A percentile compares a stretch with the other conserved stretches of the same genome.
Evolutionary conservation across 2,329 filamentous ascomycete species (phyloP).

Genomic region (Aciculosporium take): DNA sequence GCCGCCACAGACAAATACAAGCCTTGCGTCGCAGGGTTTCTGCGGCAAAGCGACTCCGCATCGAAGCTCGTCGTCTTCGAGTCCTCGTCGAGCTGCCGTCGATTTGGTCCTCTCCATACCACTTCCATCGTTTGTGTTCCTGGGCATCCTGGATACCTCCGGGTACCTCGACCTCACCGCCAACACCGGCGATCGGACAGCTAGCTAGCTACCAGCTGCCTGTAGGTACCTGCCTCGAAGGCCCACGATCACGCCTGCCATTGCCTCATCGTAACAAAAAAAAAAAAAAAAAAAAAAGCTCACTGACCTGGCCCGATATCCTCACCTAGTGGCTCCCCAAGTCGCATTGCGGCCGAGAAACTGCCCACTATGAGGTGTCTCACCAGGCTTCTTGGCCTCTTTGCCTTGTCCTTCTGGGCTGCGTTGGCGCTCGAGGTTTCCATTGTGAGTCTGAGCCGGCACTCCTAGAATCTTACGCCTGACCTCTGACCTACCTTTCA

Average conservation of each 20-base stretch:
- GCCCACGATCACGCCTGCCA: no score
- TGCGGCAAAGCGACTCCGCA: not conserved
- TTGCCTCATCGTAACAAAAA: no score
- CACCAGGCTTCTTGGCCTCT: slow-evolving; percentile 29
- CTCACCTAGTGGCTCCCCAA: not conserved
- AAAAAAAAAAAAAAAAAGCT: no score
- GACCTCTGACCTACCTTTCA: slow-evolving; percentile 9
- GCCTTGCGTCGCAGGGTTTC: not conserved
- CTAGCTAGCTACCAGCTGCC: no score
- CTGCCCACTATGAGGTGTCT: slow-evolving; percentile 38
- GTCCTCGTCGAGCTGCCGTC: not conserved
- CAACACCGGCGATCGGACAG: not conserved
- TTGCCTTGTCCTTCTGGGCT: slow-evolving; percentile 41
- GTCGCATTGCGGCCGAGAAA: slow-evolving; percentile 4
- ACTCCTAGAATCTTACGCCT: not conserved
- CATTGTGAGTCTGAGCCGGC: slow-evolving; percentile 19
- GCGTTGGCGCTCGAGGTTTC: slow-evolving; percentile 42
- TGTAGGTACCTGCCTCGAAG: no score
- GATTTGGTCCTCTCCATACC: not conserved
- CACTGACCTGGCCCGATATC: not conserved
- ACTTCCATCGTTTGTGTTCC: no score
- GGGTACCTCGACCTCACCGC: not conserved
- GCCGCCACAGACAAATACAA: no score
- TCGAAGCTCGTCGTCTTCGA: not conserved
- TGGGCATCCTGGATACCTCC: no score